phyloP scores from a whole-genome alignment of 352 stramenopile species.

The Globisporangium lucens region DNA sequence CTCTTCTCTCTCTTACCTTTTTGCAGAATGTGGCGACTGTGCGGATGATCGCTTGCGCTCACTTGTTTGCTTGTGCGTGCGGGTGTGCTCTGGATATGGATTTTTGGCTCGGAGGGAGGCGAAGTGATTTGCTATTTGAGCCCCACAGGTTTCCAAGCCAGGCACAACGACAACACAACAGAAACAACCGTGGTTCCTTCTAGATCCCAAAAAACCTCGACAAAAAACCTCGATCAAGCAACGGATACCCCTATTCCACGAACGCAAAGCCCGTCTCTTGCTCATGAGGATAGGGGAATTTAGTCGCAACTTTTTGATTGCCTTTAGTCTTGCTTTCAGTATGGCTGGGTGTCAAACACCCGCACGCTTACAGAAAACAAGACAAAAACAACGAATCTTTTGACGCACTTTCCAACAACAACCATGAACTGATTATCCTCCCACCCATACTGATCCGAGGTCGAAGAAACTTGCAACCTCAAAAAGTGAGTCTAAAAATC shows the following conservation, averaged over 20 bases:
- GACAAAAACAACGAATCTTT: background rate
- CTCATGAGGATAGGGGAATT: background rate
- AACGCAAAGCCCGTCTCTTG: background rate
- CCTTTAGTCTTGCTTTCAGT: background rate
- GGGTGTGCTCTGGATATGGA: background rate
- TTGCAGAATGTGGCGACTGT: conserved; percentile 4
- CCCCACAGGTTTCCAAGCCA: background rate
- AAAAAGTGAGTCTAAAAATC: conserved; percentile 3
- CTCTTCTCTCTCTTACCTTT: conserved; percentile 1
- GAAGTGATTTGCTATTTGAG: conserved; percentile 12
- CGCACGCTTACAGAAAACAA: background rate
- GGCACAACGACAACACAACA: conserved; percentile 6
- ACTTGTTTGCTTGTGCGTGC: background rate
- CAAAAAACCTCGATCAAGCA: background rate
- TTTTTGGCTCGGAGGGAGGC: conserved; percentile 7
- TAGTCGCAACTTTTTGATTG: background rate
- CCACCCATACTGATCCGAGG: background rate
- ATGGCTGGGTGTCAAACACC: background rate
- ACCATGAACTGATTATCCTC: background rate
- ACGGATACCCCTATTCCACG: conserved; percentile 1
- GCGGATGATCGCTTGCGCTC: background rate
- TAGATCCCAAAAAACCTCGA: conserved; percentile 1
- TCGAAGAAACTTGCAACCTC: background rate
- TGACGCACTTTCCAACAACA: background rate
- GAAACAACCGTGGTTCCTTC: background rate